Percentiles rank a stretch among this genome's conserved stretches.
phyloP scores from a whole-genome alignment of 345 rosid species.

The Luvunga scandens region DNA sequence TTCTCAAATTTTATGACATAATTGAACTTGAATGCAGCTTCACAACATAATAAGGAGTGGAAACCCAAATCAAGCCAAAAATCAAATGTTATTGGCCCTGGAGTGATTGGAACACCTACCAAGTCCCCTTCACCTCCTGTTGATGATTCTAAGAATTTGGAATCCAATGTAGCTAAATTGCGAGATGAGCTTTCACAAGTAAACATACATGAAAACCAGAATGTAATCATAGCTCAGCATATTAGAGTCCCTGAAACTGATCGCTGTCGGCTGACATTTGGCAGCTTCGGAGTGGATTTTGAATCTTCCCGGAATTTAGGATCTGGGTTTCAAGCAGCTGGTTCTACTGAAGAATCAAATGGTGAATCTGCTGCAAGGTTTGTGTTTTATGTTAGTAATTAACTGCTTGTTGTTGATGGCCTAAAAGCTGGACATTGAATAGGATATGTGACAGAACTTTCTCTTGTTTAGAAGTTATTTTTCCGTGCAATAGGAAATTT shows the following conservation, averaged over 20 bases:
- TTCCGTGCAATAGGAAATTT: not conserved
- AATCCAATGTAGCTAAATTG: constrained; percentile 42
- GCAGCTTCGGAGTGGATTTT: constrained; percentile 71
- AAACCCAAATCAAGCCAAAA: constrained; percentile 79
- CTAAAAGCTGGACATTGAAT: not conserved
- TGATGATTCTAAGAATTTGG: constrained; percentile 44
- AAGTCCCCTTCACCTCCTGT: constrained; percentile 44
- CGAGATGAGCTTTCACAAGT: constrained; percentile 50
- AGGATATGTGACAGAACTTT: not conserved
- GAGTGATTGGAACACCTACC: constrained; percentile 66
- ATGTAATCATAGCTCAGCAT: constrained; percentile 81
- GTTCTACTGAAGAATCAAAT: constrained; percentile 44
- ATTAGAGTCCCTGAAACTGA: constrained; percentile 85
- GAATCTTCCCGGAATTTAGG: constrained; percentile 38
- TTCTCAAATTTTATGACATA: constrained; percentile 3
- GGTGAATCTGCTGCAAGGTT: constrained; percentile 58
- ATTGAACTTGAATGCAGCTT: constrained; percentile 39
- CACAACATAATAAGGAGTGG: constrained; percentile 77
- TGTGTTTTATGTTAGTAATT: constrained; percentile 19
- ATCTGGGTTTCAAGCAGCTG: constrained; percentile 35
- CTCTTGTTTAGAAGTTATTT: not conserved
- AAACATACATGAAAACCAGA: constrained; percentile 51
- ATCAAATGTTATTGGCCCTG: constrained; percentile 38
- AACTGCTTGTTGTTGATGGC: not conserved
- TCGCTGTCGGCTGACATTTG: constrained; percentile 71